Conservation (phyloP, 495 filamentous ascomycete species). For the Neurospora sp. region DNA sequence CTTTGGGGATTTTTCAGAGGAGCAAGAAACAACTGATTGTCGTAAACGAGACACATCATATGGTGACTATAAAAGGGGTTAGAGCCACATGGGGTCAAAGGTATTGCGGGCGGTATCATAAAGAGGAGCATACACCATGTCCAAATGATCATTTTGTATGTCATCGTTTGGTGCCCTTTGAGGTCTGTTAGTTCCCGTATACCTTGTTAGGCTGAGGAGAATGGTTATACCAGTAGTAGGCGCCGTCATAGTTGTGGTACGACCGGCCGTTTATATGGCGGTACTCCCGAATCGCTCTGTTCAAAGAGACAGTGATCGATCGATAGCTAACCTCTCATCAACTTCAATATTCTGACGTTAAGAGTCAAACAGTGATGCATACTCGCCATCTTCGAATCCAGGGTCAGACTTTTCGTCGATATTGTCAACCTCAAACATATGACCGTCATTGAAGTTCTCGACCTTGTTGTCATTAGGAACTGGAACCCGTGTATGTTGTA, state of each 20-base stretch:
- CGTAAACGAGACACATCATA: neutral
- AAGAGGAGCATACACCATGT: neutral
- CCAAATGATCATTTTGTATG: neutral
- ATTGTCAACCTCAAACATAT: neutral
- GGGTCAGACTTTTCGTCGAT: neutral
- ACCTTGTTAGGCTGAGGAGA: neutral
- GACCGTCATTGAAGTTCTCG: neutral
- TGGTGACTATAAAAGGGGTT: neutral
- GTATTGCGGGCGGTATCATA: neutral
- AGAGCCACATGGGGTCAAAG: neutral
- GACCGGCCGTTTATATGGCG: neutral
- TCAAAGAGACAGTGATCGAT: neutral
- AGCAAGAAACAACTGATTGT: constrained; percentile 21
- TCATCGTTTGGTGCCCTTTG: neutral
- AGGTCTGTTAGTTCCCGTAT: neutral
- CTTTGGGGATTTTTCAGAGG: constrained; percentile 37
- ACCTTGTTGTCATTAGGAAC: neutral
- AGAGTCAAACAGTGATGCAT: neutral
- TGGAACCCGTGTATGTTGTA: neutral
- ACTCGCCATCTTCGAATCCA: neutral
- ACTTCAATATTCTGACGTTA: neutral
- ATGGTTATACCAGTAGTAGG: neutral
- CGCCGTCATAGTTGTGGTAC: neutral
- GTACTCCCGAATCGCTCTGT: neutral
- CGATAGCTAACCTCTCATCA: neutral